Conservation (phyloP, 805 yeast genomes). For the Geotrichum ghanense region DNA sequence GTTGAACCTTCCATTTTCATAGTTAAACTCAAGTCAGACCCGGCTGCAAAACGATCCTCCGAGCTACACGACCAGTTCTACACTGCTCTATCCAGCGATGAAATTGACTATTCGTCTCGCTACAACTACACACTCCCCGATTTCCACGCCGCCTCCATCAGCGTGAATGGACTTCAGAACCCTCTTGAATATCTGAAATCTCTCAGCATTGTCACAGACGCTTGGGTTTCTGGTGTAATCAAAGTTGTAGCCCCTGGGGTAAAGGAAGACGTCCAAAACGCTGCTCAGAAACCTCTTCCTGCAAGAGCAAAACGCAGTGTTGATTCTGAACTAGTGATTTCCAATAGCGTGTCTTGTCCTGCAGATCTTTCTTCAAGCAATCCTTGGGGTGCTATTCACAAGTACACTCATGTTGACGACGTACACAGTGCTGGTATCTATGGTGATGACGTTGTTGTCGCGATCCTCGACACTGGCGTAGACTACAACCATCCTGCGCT, state of each 20-base stretch:
- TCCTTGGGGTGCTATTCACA: conserved; percentile 4
- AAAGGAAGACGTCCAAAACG: background rate
- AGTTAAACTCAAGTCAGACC: too few species aligned
- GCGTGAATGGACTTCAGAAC: background rate
- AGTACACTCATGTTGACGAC: conserved; percentile 13
- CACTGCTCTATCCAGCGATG: background rate
- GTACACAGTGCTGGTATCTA: conserved; percentile 10
- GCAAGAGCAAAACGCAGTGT: too few species aligned
- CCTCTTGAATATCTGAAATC: background rate
- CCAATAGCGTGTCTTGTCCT: background rate
- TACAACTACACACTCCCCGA: background rate
- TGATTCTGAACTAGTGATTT: too few species aligned
- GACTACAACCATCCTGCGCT: conserved; percentile 10
- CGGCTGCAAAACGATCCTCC: too few species aligned
- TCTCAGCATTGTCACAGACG: background rate
- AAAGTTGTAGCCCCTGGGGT: background rate
- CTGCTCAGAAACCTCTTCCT: background rate
- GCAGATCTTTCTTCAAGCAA: background rate
- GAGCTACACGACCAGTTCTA: background rate
- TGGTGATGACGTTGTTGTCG: conserved; percentile 13
- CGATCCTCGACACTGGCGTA: conserved; percentile 6
- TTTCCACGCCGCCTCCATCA: background rate
- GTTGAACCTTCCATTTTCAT: too few species aligned
- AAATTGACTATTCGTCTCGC: background rate
- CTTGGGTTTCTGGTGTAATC: background rate